phyloP scores from a whole-genome alignment of 164 flowering plant species.

The Kingdonia uniflora region DNA sequence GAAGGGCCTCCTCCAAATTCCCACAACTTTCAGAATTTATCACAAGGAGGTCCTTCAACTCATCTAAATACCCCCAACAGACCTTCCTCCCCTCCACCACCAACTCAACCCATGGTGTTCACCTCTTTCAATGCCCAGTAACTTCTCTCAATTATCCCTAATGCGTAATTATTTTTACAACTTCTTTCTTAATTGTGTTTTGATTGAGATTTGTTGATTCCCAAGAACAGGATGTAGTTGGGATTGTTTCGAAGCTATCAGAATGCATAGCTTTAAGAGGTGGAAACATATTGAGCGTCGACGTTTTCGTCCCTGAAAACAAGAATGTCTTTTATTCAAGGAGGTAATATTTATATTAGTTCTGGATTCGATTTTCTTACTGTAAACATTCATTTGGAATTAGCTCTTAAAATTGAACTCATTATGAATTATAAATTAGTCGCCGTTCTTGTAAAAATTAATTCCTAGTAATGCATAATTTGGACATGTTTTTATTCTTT shows the following conservation, averaged over 20 bases:
- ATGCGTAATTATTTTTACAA: neutral
- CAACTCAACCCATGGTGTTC: slow-evolving; percentile 56
- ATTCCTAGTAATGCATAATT: no score
- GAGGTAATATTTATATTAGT: no score
- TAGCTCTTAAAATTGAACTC: no score
- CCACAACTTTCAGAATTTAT: slow-evolving; percentile 16
- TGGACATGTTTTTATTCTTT: no score
- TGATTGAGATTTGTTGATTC: neutral
- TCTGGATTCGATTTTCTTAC: no score
- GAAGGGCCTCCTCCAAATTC: slow-evolving; percentile 12
- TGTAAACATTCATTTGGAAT: no score
- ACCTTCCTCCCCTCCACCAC: slow-evolving; percentile 11
- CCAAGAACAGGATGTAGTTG: slow-evolving; percentile 56
- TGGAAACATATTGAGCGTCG: slow-evolving; percentile 78
- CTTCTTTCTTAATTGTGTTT: neutral
- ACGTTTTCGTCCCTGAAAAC: slow-evolving; percentile 78
- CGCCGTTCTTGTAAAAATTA: no score
- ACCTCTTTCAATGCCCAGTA: slow-evolving; percentile 85
- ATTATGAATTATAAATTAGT: no score
- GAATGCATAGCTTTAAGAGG: slow-evolving; percentile 86
- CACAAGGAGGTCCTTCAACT: slow-evolving; percentile 28
- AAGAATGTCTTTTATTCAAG: slow-evolving; percentile 79
- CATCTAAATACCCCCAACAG: slow-evolving; percentile 21
- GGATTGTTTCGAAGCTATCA: slow-evolving; percentile 85
- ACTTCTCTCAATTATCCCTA: neutral